These are phyloP conservation scores for Thermomucor indicae-seudaticae DNA, from an alignment of 371 early-diverging fungal genomes.

Conservation along the genomic window DNA sequence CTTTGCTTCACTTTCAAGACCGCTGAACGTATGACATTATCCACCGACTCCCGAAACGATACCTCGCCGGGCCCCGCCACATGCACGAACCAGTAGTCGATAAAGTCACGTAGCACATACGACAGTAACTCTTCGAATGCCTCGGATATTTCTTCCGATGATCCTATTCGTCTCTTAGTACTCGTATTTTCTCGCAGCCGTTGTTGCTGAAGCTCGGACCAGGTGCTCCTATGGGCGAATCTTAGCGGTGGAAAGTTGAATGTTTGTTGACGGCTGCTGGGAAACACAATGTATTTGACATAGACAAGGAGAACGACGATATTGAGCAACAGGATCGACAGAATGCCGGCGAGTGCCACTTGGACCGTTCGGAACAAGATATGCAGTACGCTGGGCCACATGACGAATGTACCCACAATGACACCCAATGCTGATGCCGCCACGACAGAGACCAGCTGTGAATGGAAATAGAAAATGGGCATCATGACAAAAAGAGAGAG, in stretches of 20 bases:
- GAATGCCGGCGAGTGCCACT: not conserved
- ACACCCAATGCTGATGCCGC: not conserved
- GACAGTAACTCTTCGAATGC: slow-evolving; percentile 39
- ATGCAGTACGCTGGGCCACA: not conserved
- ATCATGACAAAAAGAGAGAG: no score
- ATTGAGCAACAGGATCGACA: slow-evolving; percentile 20
- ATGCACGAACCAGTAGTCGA: slow-evolving; percentile 54
- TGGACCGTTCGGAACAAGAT: not conserved
- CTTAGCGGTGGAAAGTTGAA: slow-evolving; percentile 22
- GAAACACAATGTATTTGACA: slow-evolving; percentile 33
- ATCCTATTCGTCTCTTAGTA: no score
- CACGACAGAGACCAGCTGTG: no score
- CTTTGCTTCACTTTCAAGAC: slow-evolving; percentile 31
- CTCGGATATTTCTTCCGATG: slow-evolving; percentile 26
- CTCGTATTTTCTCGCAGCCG: slow-evolving; percentile 11
- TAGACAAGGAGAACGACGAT: slow-evolving; percentile 34
- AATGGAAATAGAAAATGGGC: no score
- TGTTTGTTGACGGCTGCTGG: slow-evolving; percentile 6
- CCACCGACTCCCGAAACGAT: slow-evolving; percentile 37
- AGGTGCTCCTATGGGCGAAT: slow-evolving; percentile 14
- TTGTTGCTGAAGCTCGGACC: slow-evolving; percentile 14
- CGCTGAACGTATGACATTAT: slow-evolving; percentile 43
- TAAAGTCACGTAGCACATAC: slow-evolving; percentile 52
- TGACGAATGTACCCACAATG: not conserved
- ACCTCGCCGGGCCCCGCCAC: slow-evolving; percentile 31